A percentile compares a stretch with the other conserved stretches of the same genome.
Conservation (phyloP, 306 rosid species). For the Amphicarpaea edgeworthii region DNA sequence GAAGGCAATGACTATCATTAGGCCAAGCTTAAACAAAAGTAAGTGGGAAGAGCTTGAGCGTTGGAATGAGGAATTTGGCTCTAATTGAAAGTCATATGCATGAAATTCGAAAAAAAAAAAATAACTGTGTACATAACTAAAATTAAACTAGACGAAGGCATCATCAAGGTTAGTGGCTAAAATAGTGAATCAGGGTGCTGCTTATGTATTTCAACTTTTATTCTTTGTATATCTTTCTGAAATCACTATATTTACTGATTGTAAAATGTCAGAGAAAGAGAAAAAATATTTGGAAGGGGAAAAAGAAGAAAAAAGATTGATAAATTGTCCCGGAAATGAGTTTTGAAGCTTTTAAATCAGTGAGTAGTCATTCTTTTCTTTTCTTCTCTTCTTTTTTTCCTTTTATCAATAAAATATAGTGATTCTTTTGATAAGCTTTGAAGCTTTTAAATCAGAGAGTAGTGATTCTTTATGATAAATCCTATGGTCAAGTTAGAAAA, state of each 20-base stretch:
- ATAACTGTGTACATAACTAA: constrained; percentile 23
- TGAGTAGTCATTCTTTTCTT: no score
- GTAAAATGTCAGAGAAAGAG: no score
- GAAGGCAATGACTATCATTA: constrained; percentile 79
- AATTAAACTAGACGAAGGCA: constrained; percentile 27
- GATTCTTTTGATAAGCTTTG: no score
- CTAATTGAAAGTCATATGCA: constrained; percentile 62
- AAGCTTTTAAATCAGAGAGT: no score
- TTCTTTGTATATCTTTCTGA: constrained; percentile 1
- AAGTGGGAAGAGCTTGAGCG: constrained; percentile 92
- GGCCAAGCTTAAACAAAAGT: constrained; percentile 94
- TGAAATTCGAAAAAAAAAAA: not conserved
- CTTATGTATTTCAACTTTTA: constrained; percentile 7
- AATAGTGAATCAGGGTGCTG: constrained; percentile 5
- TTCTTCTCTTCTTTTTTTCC: no score
- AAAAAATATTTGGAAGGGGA: no score
- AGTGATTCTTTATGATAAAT: no score
- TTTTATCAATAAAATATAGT: no score
- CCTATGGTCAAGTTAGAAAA: no score
- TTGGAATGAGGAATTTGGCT: constrained; percentile 93
- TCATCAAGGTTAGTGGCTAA: constrained; percentile 18
- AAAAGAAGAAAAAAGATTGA: no score
- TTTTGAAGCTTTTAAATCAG: not conserved
- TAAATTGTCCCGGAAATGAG: no score
- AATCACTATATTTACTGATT: not conserved